Conservation (phyloP, 139 green algal species). For the Chlorella sorokiniana region DNA sequence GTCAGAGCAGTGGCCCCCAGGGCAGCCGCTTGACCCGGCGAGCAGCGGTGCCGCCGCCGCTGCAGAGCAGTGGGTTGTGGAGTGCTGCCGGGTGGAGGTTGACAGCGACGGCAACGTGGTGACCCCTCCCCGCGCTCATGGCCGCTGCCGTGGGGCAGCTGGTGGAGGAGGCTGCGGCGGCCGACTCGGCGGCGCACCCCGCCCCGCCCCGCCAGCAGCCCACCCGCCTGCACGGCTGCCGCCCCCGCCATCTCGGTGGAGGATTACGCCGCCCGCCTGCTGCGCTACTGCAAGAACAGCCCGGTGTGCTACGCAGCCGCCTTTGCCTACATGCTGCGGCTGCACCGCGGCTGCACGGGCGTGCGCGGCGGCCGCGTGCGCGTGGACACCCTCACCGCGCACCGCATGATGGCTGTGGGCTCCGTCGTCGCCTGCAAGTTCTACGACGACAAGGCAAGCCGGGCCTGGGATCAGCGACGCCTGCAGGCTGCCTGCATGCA, state of each 20-base stretch:
- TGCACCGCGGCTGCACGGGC: conserved; percentile 28
- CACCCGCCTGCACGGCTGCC: conserved; percentile 30
- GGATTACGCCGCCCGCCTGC: conserved; percentile 72
- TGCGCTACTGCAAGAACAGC: conserved; percentile 80
- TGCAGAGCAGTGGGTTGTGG: background rate
- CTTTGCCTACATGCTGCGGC: conserved; percentile 72
- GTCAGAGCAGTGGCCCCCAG: too few species aligned
- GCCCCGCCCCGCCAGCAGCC: background rate
- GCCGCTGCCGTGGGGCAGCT: background rate
- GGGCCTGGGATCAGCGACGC: too few species aligned
- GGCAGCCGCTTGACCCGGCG: background rate
- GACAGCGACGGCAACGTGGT: conserved; percentile 15
- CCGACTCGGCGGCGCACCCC: background rate
- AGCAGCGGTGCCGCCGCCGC: background rate
- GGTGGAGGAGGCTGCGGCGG: background rate
- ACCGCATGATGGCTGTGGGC: conserved; percentile 71
- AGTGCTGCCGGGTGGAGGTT: conserved; percentile 3
- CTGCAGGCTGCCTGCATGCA: background rate
- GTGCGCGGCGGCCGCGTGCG: conserved; percentile 43
- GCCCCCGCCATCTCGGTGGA: conserved; percentile 60
- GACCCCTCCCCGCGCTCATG: conserved; percentile 12
- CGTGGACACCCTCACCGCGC: conserved; percentile 66
- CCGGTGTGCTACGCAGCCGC: conserved; percentile 75
- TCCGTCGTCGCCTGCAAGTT: conserved; percentile 81
- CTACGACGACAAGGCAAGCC: conserved; percentile 63